Percentiles rank a stretch among this genome's conserved stretches.
Evolutionary conservation across 352 stramenopile genomes (phyloP).

Genomic region (Phytopythium mirpurense): DNA sequence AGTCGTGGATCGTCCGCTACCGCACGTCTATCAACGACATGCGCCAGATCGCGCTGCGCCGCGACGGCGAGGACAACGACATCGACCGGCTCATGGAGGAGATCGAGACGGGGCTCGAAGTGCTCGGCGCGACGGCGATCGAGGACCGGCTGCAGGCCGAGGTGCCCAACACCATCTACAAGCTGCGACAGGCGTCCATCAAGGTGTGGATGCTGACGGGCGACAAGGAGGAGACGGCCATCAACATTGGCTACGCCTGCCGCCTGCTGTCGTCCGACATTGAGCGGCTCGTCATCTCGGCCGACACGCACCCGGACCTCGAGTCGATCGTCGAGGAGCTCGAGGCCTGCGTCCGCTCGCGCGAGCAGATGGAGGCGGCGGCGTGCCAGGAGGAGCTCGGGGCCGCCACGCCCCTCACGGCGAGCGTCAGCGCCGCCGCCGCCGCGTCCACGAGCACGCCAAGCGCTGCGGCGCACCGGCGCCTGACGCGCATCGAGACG

Average conservation of each 20-base stretch:
- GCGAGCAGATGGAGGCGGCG: conserved; percentile 18
- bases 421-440: not conserved
- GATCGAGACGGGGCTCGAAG: conserved; percentile 83
- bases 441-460: not conserved
- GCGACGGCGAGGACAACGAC: conserved; percentile 63
- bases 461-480: conserved; percentile 17
- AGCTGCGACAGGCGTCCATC: conserved; percentile 89
- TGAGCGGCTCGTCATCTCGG: conserved; percentile 80
- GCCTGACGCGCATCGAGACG: conserved; percentile 63
- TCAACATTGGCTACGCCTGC: conserved; percentile 95
- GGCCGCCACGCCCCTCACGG: conserved; percentile 3
- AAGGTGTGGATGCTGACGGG: conserved; percentile 96
- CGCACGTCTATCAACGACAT: conserved; percentile 81
- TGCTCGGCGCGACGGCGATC: conserved; percentile 91
- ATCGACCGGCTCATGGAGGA: conserved; percentile 83
- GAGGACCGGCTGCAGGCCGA: conserved; percentile 92
- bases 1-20: conserved; percentile 62
- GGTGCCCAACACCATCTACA: conserved; percentile 90
- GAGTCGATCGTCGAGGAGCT: conserved; percentile 56
- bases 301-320: conserved; percentile 69
- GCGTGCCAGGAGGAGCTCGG: conserved; percentile 7
- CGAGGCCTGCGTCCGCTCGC: conserved; percentile 33
- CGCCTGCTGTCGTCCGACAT: conserved; percentile 91
- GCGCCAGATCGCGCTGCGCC: conserved; percentile 78
- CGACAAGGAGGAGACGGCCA: conserved; percentile 94